Evolutionary conservation across 352 stramenopile genomes (phyloP).

Genomic region (Pythium insidiosum): DNA sequence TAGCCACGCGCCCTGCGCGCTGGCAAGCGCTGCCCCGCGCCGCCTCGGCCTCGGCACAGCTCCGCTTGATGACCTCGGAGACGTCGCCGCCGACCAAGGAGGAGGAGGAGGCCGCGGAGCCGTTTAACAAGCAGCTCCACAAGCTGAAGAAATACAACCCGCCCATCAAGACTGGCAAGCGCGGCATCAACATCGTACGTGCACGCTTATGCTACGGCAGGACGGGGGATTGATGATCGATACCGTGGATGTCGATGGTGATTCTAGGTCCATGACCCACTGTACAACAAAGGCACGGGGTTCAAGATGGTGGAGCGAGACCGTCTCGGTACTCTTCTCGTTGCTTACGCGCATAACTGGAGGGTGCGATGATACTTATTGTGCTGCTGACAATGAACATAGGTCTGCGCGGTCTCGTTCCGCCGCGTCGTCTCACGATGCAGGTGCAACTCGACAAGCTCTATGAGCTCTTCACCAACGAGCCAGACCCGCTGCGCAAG

Average conservation of each 20-base stretch:
- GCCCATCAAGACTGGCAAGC: conserved; percentile 67
- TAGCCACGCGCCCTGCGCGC: too few relatives aligned
- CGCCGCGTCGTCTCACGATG: conserved; percentile 62
- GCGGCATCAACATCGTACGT: conserved; percentile 66
- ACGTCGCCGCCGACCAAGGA: conserved; percentile 37
- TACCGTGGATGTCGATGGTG: too few relatives aligned
- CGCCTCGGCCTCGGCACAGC: too few relatives aligned
- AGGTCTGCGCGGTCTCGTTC: conserved; percentile 80
- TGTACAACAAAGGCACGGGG: conserved; percentile 88
- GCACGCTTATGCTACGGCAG: too few relatives aligned
- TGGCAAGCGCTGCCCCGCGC: not conserved
- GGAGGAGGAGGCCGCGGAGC: conserved; percentile 26
- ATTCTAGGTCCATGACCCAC: conserved; percentile 70
- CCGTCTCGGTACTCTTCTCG: conserved; percentile 71
- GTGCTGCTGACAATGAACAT: conserved; percentile 1
- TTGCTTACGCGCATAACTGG: too few relatives aligned
- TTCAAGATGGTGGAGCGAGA: conserved; percentile 81
- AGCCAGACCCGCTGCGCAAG: conserved; percentile 85
- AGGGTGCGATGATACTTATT: not conserved
- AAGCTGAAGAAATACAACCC: conserved; percentile 75
- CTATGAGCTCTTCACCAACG: conserved; percentile 57
- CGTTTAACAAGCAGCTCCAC: conserved; percentile 40
- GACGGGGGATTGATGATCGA: too few relatives aligned
- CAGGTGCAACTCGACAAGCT: conserved; percentile 67
- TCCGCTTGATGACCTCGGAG: too few relatives aligned